Base-by-base conservation (phyloP, 352 stramenopile genomes). In the Thalassiosira livingstoniorum region DNA sequence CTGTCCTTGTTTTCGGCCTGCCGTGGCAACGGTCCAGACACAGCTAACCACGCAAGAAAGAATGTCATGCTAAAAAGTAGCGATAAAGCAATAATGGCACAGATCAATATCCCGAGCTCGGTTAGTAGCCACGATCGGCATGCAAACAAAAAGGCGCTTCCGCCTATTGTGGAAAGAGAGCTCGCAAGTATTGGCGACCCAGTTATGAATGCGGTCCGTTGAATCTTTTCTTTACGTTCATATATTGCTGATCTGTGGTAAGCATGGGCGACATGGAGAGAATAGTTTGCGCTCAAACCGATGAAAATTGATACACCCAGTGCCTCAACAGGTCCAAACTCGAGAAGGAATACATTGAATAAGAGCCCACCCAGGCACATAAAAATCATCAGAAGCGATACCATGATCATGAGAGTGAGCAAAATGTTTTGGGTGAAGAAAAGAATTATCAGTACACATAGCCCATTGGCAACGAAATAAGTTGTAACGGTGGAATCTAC, bases 271-370 rank as follows among this genome's bases (percentile, higher is more conserved):
- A 80, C 58, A 42, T 80, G 72, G 10, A 80, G 62, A 15, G 69
- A 55, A 62, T 80, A 80, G 34, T 80, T 80, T 2, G 72, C n/a
- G 32, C 45, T 74, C 2, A 80, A 39, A 2, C 72, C 72, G 57
- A 80, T 62, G 74, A 80, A 80, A 15, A 80, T 80, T 23, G 72
- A 80, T 13, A 80, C 72, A 31, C 72, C 72, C 23, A 80, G 72
- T 23, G 35, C 61, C 51, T 80, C 72, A 34, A 80, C 72, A 21
- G 72, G 72, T 5, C 72, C 72, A 61, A 80, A 80, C 54, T 80
- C 72, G 21, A 80, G 73, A 51, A 32, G 45, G 43, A 68, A 80
- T 11, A 61, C 43, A 13, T 65, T 25, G 53, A 80, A 80, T 21
- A 67, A 23, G 0, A 80, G 58, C 27, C 72, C 72, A 55, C 23